Evolutionary conservation across 2,329 filamentous ascomycete species (phyloP).

Genomic region (Colletotrichum simmondsii): DNA sequence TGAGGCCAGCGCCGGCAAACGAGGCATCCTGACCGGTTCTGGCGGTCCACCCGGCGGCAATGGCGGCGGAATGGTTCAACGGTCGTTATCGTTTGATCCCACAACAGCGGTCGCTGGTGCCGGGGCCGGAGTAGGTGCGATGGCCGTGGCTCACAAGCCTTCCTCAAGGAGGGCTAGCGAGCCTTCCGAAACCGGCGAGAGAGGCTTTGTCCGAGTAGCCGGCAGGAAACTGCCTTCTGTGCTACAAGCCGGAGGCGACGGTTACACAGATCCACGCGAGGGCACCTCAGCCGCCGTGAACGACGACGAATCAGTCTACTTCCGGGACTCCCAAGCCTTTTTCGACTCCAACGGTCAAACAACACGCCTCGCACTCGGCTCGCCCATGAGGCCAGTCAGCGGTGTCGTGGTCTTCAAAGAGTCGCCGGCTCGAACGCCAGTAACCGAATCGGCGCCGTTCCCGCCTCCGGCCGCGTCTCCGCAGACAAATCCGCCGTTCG

Average conservation of each 20-base stretch:
- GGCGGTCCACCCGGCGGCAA: slow-evolving; percentile 36
- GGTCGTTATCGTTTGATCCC: slow-evolving; percentile 49
- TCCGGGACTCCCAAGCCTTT: slow-evolving; percentile 63
- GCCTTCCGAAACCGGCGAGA: slow-evolving; percentile 56
- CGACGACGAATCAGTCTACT: slow-evolving; percentile 59
- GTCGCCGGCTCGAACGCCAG: slow-evolving; percentile 73
- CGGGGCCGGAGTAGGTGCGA: slow-evolving; percentile 21
- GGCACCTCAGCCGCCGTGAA: slow-evolving; percentile 43
- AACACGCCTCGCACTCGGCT: slow-evolving; percentile 61
- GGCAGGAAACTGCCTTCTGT: slow-evolving; percentile 74
- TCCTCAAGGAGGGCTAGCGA: slow-evolving; percentile 47
- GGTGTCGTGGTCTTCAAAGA: slow-evolving; percentile 70
- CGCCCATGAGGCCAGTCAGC: slow-evolving; percentile 70
- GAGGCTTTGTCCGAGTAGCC: slow-evolving; percentile 73
- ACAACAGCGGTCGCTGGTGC: slow-evolving; percentile 2
- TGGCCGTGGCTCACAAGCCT: slow-evolving; percentile 36
- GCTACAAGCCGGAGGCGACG: slow-evolving; percentile 70
- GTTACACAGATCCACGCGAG: slow-evolving; percentile 63
- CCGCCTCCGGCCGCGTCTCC: slow-evolving; percentile 27
- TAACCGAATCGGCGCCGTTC: slow-evolving; percentile 66
- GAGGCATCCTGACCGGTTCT: slow-evolving; percentile 43
- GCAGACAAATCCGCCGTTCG: slow-evolving; percentile 37
- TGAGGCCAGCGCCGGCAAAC: slow-evolving; percentile 47
- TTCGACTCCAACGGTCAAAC: slow-evolving; percentile 46
- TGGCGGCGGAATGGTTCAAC: slow-evolving; percentile 56